Base-by-base conservation (phyloP, 1,139 yeast genomes). In the Saccharomyces hybrid region DNA sequence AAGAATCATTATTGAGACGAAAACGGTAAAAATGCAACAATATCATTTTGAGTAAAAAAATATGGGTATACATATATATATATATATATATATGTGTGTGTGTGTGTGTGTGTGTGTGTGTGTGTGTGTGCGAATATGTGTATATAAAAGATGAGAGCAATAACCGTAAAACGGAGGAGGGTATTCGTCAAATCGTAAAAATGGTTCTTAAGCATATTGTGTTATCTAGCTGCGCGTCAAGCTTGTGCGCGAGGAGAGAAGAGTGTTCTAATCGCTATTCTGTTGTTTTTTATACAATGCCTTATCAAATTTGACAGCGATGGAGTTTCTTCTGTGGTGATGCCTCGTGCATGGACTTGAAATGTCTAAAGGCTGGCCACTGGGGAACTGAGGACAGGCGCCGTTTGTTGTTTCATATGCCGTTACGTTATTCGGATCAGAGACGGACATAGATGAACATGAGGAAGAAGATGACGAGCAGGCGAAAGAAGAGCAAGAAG, bases 261-360 rank as follows among this genome's bases (percentile, higher is more conserved):
- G 6, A 31, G 34, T 31, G 34, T 31, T 31, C 34, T 31, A 31
- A 31, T 31, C 34, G 34, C 34, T 31, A 31, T 48, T 47, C 48
- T 58, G 60, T 53, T 56, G 6, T 31, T 31, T 31, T 31, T 31
- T 31, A 31, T 31, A 31, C 3, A 31, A 31, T 31, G 67, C 66
- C 55, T 64, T 66, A 48, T 63, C 56, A 54, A 68, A 68, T 55
- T 61, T 64, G 16, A 67, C 61, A 12, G 71, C 71, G 7, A 63
- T 59, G 9, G 71, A 66, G 50, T 67, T 66, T 53, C 71, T 61
- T 57, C 71, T 62, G 53, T 67, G 71, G 53, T 68, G 71, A 56
- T 67, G 71, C 48, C 66, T 62, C 28, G 58, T 48, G 55, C 70
- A 66, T 2, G 63, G 62, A 28, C 34, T 31, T 4, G 34, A 31